Percentiles rank a stretch among this genome's conserved stretches.
Evolutionary conservation across 192 early-diverging fungal species (phyloP).

Genomic region (Allomyces arbusculus): DNA sequence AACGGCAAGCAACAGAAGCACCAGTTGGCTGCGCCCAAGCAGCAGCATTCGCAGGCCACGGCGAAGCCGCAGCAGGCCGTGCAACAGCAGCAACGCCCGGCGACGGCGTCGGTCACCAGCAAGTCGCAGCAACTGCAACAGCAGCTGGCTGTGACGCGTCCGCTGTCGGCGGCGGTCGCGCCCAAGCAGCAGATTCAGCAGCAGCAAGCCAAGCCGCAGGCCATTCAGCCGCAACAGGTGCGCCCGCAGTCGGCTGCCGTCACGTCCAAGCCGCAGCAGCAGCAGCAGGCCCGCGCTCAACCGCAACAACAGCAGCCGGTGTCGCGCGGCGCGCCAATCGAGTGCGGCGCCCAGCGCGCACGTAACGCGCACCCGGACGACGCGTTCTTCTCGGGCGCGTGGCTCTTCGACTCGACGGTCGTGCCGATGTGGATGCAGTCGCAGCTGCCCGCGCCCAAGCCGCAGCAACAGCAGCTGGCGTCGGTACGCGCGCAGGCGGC

Average conservation of each 20-base stretch:
- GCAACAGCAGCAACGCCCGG: not conserved
- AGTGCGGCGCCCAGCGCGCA: not conserved
- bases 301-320: not conserved
- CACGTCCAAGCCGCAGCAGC: not conserved
- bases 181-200: not conserved
- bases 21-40: not conserved
- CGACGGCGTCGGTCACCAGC: too few species aligned
- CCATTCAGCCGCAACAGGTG: not conserved
- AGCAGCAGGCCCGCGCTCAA: not conserved
- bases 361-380: not conserved
- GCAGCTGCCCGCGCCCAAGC: not conserved
- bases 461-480: not conserved
- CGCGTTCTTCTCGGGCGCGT: not conserved
- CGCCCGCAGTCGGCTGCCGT: not conserved
- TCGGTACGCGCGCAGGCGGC: too few species aligned
- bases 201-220: not conserved
- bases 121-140: not conserved
- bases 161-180: not conserved
- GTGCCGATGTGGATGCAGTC: not conserved
- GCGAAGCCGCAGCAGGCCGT: not conserved
- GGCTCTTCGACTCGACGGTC: not conserved
- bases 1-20: too few species aligned
- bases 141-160: not conserved
- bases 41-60: not conserved
- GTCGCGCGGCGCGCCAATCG: not conserved